Conservation (phyloP, 148 eudicot genomes). For the Dysphania ambrosioides region DNA sequence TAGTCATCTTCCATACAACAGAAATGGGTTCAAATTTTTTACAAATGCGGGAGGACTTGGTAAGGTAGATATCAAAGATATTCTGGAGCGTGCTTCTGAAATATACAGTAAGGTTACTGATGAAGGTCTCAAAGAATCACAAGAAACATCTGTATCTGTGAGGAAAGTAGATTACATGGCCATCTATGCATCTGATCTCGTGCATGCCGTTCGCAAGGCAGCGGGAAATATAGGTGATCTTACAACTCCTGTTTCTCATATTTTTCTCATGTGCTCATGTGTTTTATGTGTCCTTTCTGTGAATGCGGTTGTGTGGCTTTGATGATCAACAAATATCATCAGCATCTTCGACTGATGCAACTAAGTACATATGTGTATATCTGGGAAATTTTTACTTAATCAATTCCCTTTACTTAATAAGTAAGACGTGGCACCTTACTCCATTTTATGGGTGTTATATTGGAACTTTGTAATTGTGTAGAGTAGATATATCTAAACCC, state of each 20-base stretch:
- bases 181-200: constrained; percentile 79
- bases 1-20: constrained; percentile 97
- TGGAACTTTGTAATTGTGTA: background rate
- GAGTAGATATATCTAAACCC: background rate
- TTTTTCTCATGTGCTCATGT: background rate
- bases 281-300: background rate
- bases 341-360: background rate
- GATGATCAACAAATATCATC: background rate
- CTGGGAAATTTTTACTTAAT: background rate
- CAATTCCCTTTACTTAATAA: background rate
- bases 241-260: constrained; percentile 3
- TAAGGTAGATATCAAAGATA: constrained; percentile 84
- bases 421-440: background rate
- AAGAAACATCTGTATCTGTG: constrained; percentile 41
- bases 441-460: background rate
- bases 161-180: constrained; percentile 82
- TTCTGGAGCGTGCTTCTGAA: constrained; percentile 78
- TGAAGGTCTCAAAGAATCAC: constrained; percentile 52
- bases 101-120: constrained; percentile 51
- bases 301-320: background rate
- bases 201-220: constrained; percentile 85
- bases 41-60: constrained; percentile 96
- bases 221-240: constrained; percentile 73
- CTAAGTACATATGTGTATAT: background rate
- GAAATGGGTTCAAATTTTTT: constrained; percentile 95